Evolutionary conservation across 2,329 filamentous ascomycete species (phyloP).

Genomic region (Chaetomium sp.): DNA sequence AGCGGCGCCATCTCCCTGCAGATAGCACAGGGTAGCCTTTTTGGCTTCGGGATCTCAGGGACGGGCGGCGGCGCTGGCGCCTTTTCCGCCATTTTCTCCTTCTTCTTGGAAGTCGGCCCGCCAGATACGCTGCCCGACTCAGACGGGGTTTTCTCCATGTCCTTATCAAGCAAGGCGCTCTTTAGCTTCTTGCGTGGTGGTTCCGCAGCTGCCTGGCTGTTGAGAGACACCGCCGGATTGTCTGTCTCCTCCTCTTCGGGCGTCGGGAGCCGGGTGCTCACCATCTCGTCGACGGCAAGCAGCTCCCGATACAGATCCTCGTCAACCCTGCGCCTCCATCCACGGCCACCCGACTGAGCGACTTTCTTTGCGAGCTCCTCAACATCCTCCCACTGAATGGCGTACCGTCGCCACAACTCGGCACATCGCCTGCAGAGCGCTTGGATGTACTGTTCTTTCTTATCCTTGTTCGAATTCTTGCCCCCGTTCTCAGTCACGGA

Average conservation of each 20-base stretch:
- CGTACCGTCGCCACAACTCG: slow-evolving; percentile 92
- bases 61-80: slow-evolving; percentile 61
- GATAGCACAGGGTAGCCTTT: slow-evolving; percentile 79
- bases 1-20: slow-evolving; percentile 74
- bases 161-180: slow-evolving; percentile 53
- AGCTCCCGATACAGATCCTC: slow-evolving; percentile 84
- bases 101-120: slow-evolving; percentile 54
- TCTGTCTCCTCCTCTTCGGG: slow-evolving; percentile 32
- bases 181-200: slow-evolving; percentile 69
- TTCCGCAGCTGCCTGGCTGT: slow-evolving; percentile 44
- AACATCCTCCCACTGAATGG: slow-evolving; percentile 90
- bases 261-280: slow-evolving; percentile 48
- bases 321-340: slow-evolving; percentile 86
- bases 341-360: slow-evolving; percentile 73
- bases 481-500: slow-evolving; percentile 65
- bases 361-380: slow-evolving; percentile 92
- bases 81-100: slow-evolving; percentile 61
- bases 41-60: slow-evolving; percentile 78
- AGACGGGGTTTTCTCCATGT: slow-evolving; percentile 50
- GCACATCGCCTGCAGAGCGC: slow-evolving; percentile 90
- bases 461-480: slow-evolving; percentile 74
- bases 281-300: slow-evolving; percentile 64
- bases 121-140: slow-evolving; percentile 49
- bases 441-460: slow-evolving; percentile 71
- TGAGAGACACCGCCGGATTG: slow-evolving; percentile 18